Base-by-base conservation (phyloP, 2,329 filamentous ascomycete genomes). In the Stachybotrys echinatus region DNA sequence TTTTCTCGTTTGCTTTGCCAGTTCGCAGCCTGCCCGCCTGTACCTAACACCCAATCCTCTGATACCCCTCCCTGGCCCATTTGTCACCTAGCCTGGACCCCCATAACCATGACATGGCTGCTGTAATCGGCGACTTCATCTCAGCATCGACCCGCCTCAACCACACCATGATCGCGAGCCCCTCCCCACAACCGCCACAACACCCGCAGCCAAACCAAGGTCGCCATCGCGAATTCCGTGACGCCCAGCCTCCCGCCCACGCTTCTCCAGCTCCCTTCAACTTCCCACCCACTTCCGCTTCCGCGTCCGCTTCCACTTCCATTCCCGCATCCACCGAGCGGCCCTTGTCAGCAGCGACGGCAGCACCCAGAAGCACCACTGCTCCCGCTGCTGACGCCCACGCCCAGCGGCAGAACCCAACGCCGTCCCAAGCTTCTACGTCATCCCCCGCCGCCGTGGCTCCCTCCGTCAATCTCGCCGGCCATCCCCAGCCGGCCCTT, bases 81-180 rank as follows among this genome's bases (percentile, higher is more conserved):
- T 23, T 23, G 45, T 46, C 42, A 50, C 43, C 43, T 17, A 44
- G 40, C 40, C 49, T 37, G 48, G 27, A 34, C 27, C 49, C 50
- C 27, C 43, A 48, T 21, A 52, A 54, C 65, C 61, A 73, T 74
- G 76, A 68, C 72, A 85, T 85, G 82, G 82, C 81, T 64, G 38
- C 81, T 70, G 68, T 84, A 69, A 78, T 84, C 60, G 79, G 80
- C 68, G 89, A 92, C 75, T 84, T 84, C 74, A 83, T 84, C 71
- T 80, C 88, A 69, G 84, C 89, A 72, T 77, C 84, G 60, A 77
- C 81, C 61, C 80, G 83, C 71, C 85, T 87, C 71, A 20, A 40
- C 38, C 81, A 83, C 74, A 83, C 77, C 73, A 87, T 84, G 77
- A 87, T 89, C 74, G 70, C 73, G 52, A 68, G 71, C 50, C 67